A percentile compares a stretch with the other conserved stretches of the same genome.
phyloP scores from a whole-genome alignment of 2,329 filamentous ascomycete species.

The Xylariaceae sp. region DNA sequence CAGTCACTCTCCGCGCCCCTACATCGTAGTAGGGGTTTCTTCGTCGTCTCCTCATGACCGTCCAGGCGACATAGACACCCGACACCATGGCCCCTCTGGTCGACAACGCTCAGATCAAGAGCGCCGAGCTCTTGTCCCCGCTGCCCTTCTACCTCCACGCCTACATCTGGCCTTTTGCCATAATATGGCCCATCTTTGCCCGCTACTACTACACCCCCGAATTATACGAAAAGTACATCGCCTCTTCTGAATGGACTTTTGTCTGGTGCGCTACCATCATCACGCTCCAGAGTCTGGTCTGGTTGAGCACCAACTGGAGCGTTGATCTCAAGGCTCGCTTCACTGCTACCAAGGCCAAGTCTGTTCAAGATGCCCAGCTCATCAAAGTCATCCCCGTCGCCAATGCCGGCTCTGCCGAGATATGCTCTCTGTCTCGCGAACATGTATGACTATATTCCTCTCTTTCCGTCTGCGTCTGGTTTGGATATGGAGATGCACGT shows the following conservation, averaged over 20 bases:
- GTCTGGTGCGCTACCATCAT: constrained; percentile 88
- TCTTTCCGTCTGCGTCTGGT: neutral
- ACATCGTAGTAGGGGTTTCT: too few relatives aligned
- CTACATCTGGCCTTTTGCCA: constrained; percentile 89
- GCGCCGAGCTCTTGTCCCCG: constrained; percentile 84
- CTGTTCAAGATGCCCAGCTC: constrained; percentile 70
- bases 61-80: neutral
- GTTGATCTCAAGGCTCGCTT: constrained; percentile 81
- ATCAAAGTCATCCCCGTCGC: constrained; percentile 91
- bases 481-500: neutral
- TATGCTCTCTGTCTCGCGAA: constrained; percentile 77
- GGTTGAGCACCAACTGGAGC: constrained; percentile 98
- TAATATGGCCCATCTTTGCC: constrained; percentile 90
- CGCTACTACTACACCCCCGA: constrained; percentile 80
- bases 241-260: constrained; percentile 96
- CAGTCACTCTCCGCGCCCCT: too few relatives aligned
- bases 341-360: constrained; percentile 69
- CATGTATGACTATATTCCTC: constrained; percentile 48
- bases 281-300: constrained; percentile 82
- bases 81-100: constrained; percentile 61
- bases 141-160: constrained; percentile 76
- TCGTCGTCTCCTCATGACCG: too few relatives aligned
- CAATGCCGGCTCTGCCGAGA: constrained; percentile 86
- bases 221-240: constrained; percentile 86
- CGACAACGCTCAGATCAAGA: constrained; percentile 85